A percentile compares a stretch with the other conserved stretches of the same genome.
Evolutionary conservation across 257 asterid species (phyloP).

Genomic region (Gentiana macrophylla): DNA sequence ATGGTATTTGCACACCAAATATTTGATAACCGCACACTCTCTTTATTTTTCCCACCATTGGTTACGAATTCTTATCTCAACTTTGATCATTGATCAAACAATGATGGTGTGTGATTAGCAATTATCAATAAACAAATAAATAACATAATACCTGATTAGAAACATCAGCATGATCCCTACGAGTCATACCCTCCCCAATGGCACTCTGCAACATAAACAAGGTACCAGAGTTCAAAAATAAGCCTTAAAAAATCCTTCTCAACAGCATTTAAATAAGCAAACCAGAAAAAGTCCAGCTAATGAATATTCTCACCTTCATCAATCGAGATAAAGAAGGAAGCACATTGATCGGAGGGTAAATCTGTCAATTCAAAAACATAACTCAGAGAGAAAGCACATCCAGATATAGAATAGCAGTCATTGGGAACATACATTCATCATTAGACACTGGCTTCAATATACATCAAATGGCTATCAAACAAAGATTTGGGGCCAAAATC

Average conservation of each 20-base stretch:
- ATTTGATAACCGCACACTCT: too few relatives aligned
- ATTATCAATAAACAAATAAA: neutral
- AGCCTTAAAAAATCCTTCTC: neutral
- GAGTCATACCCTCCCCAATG: conserved; percentile 99
- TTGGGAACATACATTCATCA: neutral
- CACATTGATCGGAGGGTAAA: conserved; percentile 94
- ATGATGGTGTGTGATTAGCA: too few relatives aligned
- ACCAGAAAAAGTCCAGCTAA: conserved; percentile 1
- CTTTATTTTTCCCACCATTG: too few relatives aligned
- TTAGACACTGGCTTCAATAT: neutral
- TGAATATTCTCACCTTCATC: conserved; percentile 57
- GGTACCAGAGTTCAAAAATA: neutral
- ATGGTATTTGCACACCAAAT: too few relatives aligned
- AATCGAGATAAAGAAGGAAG: conserved; percentile 96
- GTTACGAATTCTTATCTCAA: too few relatives aligned
- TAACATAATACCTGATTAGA: conserved; percentile 64
- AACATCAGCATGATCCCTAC: conserved; percentile 92
- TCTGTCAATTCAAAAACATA: conserved; percentile 33
- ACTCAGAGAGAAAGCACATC: neutral
- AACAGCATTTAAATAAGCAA: neutral
- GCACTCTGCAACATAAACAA: conserved; percentile 59
- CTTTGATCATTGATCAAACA: too few relatives aligned
- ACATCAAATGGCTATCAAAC: too few relatives aligned
- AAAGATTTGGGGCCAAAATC: too few relatives aligned
- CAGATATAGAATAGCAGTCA: neutral